Percentiles rank a stretch among this genome's conserved stretches.
Evolutionary conservation across 805 yeast species (phyloP).

Genomic region (Lipomyces chichibuensis): DNA sequence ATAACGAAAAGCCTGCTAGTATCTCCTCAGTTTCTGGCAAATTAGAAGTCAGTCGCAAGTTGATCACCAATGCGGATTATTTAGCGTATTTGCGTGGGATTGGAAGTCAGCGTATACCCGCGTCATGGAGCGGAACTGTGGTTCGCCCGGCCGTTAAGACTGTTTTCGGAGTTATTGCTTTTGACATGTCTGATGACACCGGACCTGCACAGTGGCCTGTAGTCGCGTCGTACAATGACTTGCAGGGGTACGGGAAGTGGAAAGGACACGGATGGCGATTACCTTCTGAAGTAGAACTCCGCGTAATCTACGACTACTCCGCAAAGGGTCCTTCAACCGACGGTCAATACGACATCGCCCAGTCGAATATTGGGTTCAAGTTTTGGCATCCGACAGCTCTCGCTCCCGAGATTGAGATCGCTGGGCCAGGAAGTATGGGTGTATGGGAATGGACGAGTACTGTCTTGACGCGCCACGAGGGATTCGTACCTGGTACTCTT

Average conservation of each 20-base stretch:
- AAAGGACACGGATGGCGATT: constrained; percentile 33
- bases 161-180: constrained; percentile 25
- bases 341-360: constrained; percentile 17
- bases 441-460: constrained; percentile 38
- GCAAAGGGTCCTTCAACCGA: neutral
- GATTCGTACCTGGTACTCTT: constrained; percentile 26
- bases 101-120: constrained; percentile 17
- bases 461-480: constrained; percentile 22
- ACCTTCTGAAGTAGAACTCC: constrained; percentile 35
- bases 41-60: constrained; percentile 26
- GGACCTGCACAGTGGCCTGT: constrained; percentile 35
- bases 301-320: constrained; percentile 28
- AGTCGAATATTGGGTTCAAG: constrained; percentile 34
- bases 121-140: constrained; percentile 26
- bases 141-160: constrained; percentile 29
- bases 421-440: constrained; percentile 35
- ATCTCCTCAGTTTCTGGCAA: neutral
- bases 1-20: constrained; percentile 36
- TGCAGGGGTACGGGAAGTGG: constrained; percentile 23
- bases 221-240: constrained; percentile 33
- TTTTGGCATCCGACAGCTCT: constrained; percentile 33
- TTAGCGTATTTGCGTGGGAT: constrained; percentile 12
- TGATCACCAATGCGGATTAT: constrained; percentile 35
- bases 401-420: constrained; percentile 1
- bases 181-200: constrained; percentile 7